These are phyloP conservation scores for Penicillium sp. DNA, from an alignment of 2,329 filamentous ascomycete species.

Conservation along the genomic window DNA sequence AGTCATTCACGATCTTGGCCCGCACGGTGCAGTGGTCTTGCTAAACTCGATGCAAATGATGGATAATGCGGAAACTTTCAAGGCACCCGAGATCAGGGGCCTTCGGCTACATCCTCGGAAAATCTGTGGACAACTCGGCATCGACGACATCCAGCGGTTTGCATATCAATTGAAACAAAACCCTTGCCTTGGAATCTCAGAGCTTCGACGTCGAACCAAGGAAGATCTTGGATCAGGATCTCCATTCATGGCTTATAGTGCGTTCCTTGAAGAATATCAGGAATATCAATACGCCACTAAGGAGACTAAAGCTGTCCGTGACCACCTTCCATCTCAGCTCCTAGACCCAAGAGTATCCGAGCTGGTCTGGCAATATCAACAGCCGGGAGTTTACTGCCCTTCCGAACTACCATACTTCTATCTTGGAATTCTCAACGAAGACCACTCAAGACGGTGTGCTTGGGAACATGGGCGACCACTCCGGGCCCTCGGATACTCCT, in stretches of 20 bases:
- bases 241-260: conserved; percentile 20
- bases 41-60: conserved; percentile 56
- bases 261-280: conserved; percentile 37
- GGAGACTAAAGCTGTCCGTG: neutral
- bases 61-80: conserved; percentile 9
- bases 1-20: conserved; percentile 64
- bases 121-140: conserved; percentile 31
- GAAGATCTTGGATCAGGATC: conserved; percentile 12
- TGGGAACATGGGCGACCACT: conserved; percentile 52
- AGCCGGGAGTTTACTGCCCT: conserved; percentile 15
- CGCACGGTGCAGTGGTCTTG: conserved; percentile 58
- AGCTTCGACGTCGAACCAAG: conserved; percentile 32
- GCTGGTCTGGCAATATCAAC: conserved; percentile 43
- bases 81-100: conserved; percentile 26
- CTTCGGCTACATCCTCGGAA: conserved; percentile 35
- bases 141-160: conserved; percentile 32
- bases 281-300: conserved; percentile 29
- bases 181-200: conserved; percentile 24
- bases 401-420: conserved; percentile 48
- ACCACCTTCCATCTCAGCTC: neutral
- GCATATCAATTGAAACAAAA: conserved; percentile 39
- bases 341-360: conserved; percentile 50
- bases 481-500: conserved; percentile 52
- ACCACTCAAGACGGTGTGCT: conserved; percentile 49
- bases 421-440: conserved; percentile 59